Conservation (phyloP, 352 stramenopile genomes). For the Phytophthora pinifolia region DNA sequence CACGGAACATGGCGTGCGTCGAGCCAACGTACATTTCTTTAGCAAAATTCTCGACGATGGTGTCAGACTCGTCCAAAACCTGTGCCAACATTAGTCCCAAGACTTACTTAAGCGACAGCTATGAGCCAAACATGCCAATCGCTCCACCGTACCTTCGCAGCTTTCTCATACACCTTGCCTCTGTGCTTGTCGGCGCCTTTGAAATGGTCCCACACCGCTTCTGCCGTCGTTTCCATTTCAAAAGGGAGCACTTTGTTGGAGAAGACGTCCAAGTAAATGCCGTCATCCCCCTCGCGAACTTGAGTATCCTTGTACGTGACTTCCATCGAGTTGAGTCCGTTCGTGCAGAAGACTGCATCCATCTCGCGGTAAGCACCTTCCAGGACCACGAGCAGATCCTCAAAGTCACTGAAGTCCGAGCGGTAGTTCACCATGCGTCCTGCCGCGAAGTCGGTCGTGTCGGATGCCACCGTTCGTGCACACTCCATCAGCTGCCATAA, state of each 20-base stretch:
- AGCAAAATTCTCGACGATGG: constrained; percentile 45
- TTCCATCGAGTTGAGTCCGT: constrained; percentile 36
- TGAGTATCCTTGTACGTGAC: constrained; percentile 33
- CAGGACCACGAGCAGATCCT: constrained; percentile 31
- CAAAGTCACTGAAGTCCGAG: constrained; percentile 26
- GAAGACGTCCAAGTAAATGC: constrained; percentile 42
- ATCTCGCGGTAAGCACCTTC: constrained; percentile 38
- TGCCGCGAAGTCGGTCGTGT: constrained; percentile 24
- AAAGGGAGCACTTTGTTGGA: constrained; percentile 48
- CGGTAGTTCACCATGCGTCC: constrained; percentile 31
- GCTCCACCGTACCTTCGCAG: constrained; percentile 24
- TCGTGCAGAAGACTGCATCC: constrained; percentile 36
- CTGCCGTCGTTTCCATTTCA: constrained; percentile 29
- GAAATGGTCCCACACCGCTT: constrained; percentile 41
- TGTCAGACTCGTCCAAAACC: constrained; percentile 33
- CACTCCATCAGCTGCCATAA: constrained; percentile 37
- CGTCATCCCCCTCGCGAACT: constrained; percentile 30
- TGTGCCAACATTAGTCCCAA: neutral
- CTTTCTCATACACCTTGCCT: constrained; percentile 36
- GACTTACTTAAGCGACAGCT: neutral
- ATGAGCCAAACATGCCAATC: neutral
- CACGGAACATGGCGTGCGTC: constrained; percentile 37
- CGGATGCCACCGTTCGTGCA: constrained; percentile 18
- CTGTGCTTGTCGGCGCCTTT: constrained; percentile 35
- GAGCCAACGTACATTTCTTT: constrained; percentile 39